phyloP scores from a whole-genome alignment of 1,284 basidiomycete species.

The Naganishia cerealis region DNA sequence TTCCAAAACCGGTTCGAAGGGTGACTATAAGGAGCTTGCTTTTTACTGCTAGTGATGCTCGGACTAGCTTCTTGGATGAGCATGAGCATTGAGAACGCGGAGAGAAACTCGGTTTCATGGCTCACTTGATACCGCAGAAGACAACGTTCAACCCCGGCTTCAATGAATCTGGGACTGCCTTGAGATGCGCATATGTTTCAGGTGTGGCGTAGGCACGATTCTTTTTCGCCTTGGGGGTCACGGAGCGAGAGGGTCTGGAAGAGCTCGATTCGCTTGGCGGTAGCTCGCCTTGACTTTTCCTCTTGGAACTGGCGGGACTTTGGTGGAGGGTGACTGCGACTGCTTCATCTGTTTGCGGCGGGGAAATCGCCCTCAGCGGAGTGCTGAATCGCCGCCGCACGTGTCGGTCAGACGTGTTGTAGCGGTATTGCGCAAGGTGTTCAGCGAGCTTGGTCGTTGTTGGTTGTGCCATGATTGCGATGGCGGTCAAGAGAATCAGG shows the following conservation, averaged over 20 bases:
- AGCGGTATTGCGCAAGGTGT: constrained; percentile 39
- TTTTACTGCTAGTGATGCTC: constrained; percentile 17
- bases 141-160: constrained; percentile 59
- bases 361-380: constrained; percentile 6
- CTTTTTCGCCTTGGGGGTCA: constrained; percentile 36
- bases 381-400: neutral
- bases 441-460: constrained; percentile 29
- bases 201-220: constrained; percentile 49
- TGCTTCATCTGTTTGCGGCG: neutral
- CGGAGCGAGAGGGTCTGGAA: neutral
- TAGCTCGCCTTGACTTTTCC: neutral
- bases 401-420: constrained; percentile 24
- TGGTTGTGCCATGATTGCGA: neutral
- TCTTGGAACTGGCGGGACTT: neutral
- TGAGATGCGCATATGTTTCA: constrained; percentile 48
- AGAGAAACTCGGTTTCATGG: neutral
- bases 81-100: neutral
- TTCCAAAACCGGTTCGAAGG: constrained; percentile 62
- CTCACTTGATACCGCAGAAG: constrained; percentile 69
- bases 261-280: neutral
- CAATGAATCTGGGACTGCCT: constrained; percentile 51
- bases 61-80: neutral
- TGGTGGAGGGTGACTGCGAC: neutral
- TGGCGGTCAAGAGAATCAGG: no score
- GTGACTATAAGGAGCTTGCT: constrained; percentile 54